Evolutionary conservation across 352 stramenopile species (phyloP), one percentile per base, ranked within the genome.

Genomic region (Salisapilia sapeloensis): DNA sequence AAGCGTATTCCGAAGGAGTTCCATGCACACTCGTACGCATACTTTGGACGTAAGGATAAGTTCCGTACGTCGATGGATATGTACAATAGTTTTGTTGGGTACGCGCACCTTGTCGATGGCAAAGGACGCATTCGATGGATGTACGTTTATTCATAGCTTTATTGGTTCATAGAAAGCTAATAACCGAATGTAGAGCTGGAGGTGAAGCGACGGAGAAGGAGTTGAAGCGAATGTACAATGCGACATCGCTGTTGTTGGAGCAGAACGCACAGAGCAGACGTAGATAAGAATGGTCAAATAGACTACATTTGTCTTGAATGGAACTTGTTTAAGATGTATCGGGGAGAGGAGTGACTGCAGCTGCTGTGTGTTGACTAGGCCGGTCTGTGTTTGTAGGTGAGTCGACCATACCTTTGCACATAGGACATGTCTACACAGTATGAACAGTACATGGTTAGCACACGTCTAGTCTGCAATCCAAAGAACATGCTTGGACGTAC

Each of bases 41-140:
- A 82, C 38, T 90, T 85, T 35, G 75, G 75, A 20, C 64, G 71
- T 24, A 80, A 63, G 40, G 66, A 90, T 30, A 62, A 72, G n/a
- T 82, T 90, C 35, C 69, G 75, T 34, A 86, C 75, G 29, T 38
- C 50, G 17, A 55, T 87, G 38, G 75, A 81, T 22, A 51, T 90
- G 14, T 62, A 79, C 60, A 90, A 90, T 42, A 87, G 62, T 41
- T 90, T 85, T 40, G 74, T 85, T n/a, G 69, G 75, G 11, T 90
- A 90, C 38, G 75, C 46, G 10, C 71, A 90, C 25, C 43, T 90
- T 8, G 51, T 90, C 17, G 75, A 90, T 44, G 57, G 48, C 31
- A 84, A 84, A 34, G 71, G 75, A 33, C 67, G 71, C 21, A 66
- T 87, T 35, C 75, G 75, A 14, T 90, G 75, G 75, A 85, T 84